These are phyloP conservation scores for Epicoccum sorghinum DNA, from an alignment of 2,329 filamentous ascomycete species.

Conservation along the genomic window DNA sequence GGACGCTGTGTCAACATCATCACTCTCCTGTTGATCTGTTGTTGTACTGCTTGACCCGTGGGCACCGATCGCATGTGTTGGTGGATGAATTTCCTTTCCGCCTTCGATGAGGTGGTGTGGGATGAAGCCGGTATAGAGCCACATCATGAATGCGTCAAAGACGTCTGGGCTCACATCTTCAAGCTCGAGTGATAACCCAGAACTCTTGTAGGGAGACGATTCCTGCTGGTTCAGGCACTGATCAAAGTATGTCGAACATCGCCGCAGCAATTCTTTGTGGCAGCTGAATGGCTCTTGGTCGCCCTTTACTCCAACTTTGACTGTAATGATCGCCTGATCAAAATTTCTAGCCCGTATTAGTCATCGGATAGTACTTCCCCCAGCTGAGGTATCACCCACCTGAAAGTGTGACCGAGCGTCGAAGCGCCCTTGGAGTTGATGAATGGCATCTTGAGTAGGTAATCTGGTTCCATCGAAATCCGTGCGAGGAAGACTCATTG, in stretches of 20 bases:
- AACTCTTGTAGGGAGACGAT: slow-evolving; percentile 41
- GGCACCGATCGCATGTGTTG: slow-evolving; percentile 34
- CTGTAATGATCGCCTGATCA: slow-evolving; percentile 45
- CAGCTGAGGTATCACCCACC: slow-evolving; percentile 20
- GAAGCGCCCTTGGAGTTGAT: slow-evolving; percentile 39
- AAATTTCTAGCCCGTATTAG: slow-evolving; percentile 40
- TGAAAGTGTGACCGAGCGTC: slow-evolving; percentile 44
- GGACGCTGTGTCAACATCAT: slow-evolving; percentile 43
- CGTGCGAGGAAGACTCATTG: slow-evolving; percentile 2
- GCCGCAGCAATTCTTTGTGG: slow-evolving; percentile 40
- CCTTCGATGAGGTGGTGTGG: slow-evolving; percentile 47
- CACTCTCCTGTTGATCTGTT: slow-evolving; percentile 28
- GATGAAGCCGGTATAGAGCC: slow-evolving; percentile 46
- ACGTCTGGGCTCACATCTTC: slow-evolving; percentile 44
- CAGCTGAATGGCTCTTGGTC: slow-evolving; percentile 43
- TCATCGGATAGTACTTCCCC: background rate
- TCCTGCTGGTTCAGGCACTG: slow-evolving; percentile 37
- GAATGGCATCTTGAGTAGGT: slow-evolving; percentile 47
- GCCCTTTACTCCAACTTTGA: slow-evolving; percentile 42
- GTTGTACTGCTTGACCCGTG: slow-evolving; percentile 20
- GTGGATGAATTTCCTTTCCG: slow-evolving; percentile 39
- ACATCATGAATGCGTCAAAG: slow-evolving; percentile 48
- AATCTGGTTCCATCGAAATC: slow-evolving; percentile 39
- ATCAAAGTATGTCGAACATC: slow-evolving; percentile 44
- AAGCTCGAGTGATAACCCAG: slow-evolving; percentile 35